A percentile compares a stretch with the other conserved stretches of the same genome.
Conservation (phyloP, 2,329 filamentous ascomycete species). For the Fusarium graminum region DNA sequence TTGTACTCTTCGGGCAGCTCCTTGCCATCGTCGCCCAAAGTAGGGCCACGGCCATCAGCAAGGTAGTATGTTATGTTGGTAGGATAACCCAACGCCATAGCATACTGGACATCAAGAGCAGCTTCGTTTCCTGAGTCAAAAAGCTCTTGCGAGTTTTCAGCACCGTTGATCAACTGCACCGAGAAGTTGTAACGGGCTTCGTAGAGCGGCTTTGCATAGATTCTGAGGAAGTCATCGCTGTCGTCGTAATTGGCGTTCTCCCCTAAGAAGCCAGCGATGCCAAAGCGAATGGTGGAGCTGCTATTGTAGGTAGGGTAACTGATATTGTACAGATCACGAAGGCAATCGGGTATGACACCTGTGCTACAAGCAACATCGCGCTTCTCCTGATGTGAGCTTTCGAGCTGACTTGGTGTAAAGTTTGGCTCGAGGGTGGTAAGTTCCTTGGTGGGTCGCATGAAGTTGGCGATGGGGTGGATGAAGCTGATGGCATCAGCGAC, state of each 20-base stretch:
- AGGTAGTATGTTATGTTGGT: conserved; percentile 60
- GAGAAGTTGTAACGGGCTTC: conserved; percentile 56
- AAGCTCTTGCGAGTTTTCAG: conserved; percentile 58
- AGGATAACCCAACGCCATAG: conserved; percentile 60
- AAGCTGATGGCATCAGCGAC: conserved; percentile 59
- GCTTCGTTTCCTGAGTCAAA: conserved; percentile 59
- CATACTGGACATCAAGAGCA: conserved; percentile 63
- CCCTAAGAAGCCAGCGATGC: conserved; percentile 64
- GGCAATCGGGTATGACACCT: conserved; percentile 56
- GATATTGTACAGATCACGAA: conserved; percentile 62
- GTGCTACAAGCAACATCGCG: conserved; percentile 51
- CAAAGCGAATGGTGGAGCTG: conserved; percentile 57
- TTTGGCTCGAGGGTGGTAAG: conserved; percentile 37
- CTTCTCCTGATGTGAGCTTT: conserved; percentile 28
- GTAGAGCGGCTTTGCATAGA: conserved; percentile 55
- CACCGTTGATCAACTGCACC: conserved; percentile 59
- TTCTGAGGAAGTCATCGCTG: conserved; percentile 55
- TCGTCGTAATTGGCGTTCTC: conserved; percentile 62
- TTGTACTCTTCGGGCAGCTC: conserved; percentile 48
- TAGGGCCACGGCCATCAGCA: conserved; percentile 59
- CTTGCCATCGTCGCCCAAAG: conserved; percentile 57
- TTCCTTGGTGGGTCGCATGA: conserved; percentile 59
- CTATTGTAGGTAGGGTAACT: conserved; percentile 51
- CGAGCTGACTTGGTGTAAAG: conserved; percentile 19
- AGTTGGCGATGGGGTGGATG: conserved; percentile 63